A percentile compares a stretch with the other conserved stretches of the same genome.
These are phyloP conservation scores for Colletotrichum phormii DNA, from an alignment of 2,329 filamentous ascomycete genomes.

Conservation along the genomic window DNA sequence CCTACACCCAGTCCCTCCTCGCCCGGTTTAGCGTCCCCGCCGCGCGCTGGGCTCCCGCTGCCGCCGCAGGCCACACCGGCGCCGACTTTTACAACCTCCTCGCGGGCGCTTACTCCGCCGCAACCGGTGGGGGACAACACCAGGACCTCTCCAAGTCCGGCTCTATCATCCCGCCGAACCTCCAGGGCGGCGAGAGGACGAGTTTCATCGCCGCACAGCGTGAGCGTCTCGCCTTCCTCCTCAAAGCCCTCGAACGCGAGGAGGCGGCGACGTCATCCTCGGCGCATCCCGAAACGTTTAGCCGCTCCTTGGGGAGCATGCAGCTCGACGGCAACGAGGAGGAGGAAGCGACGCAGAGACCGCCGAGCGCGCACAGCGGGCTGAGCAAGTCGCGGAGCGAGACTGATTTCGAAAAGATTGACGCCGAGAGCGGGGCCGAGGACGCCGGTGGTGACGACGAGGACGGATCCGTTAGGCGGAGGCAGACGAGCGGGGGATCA, in stretches of 20 bases:
- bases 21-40: constrained; percentile 87
- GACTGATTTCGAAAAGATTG: constrained; percentile 89
- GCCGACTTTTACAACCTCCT: constrained; percentile 83
- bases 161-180: constrained; percentile 74
- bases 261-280: constrained; percentile 67
- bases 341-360: constrained; percentile 49
- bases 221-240: constrained; percentile 78
- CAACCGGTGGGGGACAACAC: constrained; percentile 57
- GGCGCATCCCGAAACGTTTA: constrained; percentile 39
- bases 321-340: constrained; percentile 35
- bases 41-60: constrained; percentile 66
- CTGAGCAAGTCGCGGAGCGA: constrained; percentile 88
- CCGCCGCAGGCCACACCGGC: constrained; percentile 55
- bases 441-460: constrained; percentile 47
- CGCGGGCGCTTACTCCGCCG: constrained; percentile 77
- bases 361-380: constrained; percentile 63
- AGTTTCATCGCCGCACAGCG: constrained; percentile 83
- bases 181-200: constrained; percentile 75
- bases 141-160: constrained; percentile 46
- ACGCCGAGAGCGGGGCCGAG: constrained; percentile 76
- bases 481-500: constrained; percentile 45
- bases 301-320: constrained; percentile 29
- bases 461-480: constrained; percentile 51
- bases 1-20: constrained; percentile 85
- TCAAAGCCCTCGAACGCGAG: constrained; percentile 84